Base-by-base conservation (phyloP, 2,329 filamentous ascomycete species). In the Beauveria asiatica region DNA sequence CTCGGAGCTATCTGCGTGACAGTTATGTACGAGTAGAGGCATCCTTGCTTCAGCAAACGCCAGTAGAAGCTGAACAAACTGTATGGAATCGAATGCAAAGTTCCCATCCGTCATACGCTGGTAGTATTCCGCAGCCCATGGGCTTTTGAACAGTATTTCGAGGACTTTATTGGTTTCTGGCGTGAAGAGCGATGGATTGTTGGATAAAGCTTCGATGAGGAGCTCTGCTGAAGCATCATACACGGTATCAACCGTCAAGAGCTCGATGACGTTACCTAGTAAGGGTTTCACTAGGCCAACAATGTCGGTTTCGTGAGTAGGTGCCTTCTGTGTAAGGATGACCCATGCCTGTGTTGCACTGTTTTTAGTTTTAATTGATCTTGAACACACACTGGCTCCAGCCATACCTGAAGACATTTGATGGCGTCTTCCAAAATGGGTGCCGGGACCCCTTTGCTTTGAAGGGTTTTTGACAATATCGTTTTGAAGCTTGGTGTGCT, bases 41-140 rank as follows among this genome's bases (percentile, higher is more conserved):
- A 86, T 78, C 61, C 80, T 86, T 10, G 85, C 83, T 67, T 89
- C 85, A 4, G 84, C 88, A 67, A 87, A 89, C 0, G 87, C 83
- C 5, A 91, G 74, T 65, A 90, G 75, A 16, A 92, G 75, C 54
- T 85, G 78, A 1, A 84, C 85, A 65, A 88, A 88, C 57, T 84
- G 82, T n/a, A 85, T 70, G 6, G 80, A 80, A 48, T 88, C 84
- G 62, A 85, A 85, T 11, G 85, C 83, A 54, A 82, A 83, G 60
- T 88, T 83, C 8, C 83, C 84, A 13, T 78, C 74, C 13, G 85
- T 65, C 3, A 89, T 73, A 51, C 74, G 73, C 53, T 78, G 72
- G 62, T 88, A 84, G 52, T 80, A 78, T 37, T 78, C 71, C 46
- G 78, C 75, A 4, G 83, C 83, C 83, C 84, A 87, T 10, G 78